Base-by-base conservation (phyloP, 2,329 filamentous ascomycete genomes). In the Phoma sp. region DNA sequence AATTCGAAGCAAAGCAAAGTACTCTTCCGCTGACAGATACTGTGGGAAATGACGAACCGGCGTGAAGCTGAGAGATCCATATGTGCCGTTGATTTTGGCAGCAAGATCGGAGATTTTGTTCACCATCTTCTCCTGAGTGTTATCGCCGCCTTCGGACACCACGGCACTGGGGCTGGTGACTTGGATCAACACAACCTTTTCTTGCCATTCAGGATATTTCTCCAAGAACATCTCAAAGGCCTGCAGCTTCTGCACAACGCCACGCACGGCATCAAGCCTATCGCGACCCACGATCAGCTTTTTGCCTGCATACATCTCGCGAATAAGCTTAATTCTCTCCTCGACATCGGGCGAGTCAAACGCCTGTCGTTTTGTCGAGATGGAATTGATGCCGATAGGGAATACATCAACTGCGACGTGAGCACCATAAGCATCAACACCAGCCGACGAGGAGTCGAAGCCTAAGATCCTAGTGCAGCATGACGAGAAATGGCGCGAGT, bases 241-340 rank as follows among this genome's bases (percentile, higher is more conserved):
- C 78, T 96, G 90, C 29, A 98, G 82, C 77, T 98, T 98, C 76
- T 97, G 93, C n/a, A 91, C 88, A 11, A 98, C 93, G 69, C 95
- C 93, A 58, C 93, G 86, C 39, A 96, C 91, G 66, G 90, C 93
- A 74, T 98, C 93, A 46, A 98, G 80, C n/a, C 93, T 88, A 74
- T 98, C 93, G 65, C 93, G 87, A 9, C 93, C 93, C 50, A 98
- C 92, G 65, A 98, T 96, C 65, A 98, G 89, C 78, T 96, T 96
- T 79, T 93, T 96, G 57, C 88, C 92, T n/a, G 82, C 82, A 71
- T 96, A 96, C 64, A 95, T 78, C 60, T 88, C 84, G 68, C 86
- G 87, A 47, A 97, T 85, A 0, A 85, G 86, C 48, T 83, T 77
- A 70, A 92, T 83, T 54, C 87, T 91, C 69, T 90, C 86, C 50